Base-by-base conservation (phyloP, 2,329 filamentous ascomycete species). In the Botryotinia calthae region DNA sequence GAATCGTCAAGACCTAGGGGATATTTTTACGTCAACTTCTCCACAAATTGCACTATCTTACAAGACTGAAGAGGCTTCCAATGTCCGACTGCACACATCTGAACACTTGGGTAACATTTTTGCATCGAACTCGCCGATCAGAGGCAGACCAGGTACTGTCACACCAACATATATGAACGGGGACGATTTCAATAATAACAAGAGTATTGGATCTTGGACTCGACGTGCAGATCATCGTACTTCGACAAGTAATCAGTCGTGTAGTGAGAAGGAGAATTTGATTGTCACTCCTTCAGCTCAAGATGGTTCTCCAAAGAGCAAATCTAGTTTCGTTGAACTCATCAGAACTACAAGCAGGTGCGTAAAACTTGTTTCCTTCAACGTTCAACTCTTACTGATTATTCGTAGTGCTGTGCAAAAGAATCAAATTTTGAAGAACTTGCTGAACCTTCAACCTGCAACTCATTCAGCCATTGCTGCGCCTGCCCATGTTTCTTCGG, bases 391-490 rank as follows among this genome's bases (percentile, higher is more conserved):
- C 62, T 73, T 64, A 73, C 61, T 63, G 51, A 72, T 10, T 46
- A 16, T n/a, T 48, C 79, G 77, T 48, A 65, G 68, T 46, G 61
- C 48, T 10, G 78, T 78, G n/a, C 75, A 79, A 65, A 77, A 79
- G 64, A 78, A 74, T n/a, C 71, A 77, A 46, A 79, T 80, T 72
- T 74, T 81, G 66, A 79, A 80, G 54, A 79, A 77, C 59, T 80
- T 81, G 75, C 74, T 81, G n/a, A 79, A 78, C 44, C 74, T 73
- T 62, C 65, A 74, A 40, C 75, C 75, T 63, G 61, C 74, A 51
- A 54, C 61, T 25, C 74, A 64, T 48, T 42, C 72, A 63, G 51
- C 77, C 12, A 76, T 79, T 72, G 74, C 79, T 31, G 77, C 78
- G 25, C 73, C 77, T 48, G 76, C 76, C 48, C 74, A 76, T 20